These are phyloP conservation scores for Ogataea trehalophila DNA, from an alignment of 805 yeast species.

Conservation along the genomic window DNA sequence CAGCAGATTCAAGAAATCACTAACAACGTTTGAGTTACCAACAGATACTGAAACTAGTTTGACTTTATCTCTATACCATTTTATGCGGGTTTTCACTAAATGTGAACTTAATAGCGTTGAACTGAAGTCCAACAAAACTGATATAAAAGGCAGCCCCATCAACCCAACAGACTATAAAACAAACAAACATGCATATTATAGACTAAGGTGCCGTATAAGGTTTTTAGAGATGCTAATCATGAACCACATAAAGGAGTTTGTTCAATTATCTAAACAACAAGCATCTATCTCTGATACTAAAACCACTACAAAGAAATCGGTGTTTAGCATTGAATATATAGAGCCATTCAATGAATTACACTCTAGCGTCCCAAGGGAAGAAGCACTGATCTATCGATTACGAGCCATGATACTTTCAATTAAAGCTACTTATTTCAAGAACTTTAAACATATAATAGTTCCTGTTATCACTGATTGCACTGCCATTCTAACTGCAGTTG, in stretches of 20 bases:
- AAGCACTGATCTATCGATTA: constrained; percentile 9
- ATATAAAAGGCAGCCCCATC: background rate
- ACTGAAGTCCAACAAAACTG: background rate
- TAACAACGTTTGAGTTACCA: constrained; percentile 1
- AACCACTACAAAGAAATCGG: background rate
- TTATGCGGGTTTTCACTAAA: constrained; percentile 7
- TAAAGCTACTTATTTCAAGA: constrained; percentile 14
- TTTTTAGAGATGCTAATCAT: constrained; percentile 18
- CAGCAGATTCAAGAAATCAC: background rate
- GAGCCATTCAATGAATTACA: constrained; percentile 2
- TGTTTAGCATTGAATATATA: background rate
- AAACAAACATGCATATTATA: constrained; percentile 7
- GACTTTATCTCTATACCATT: constrained; percentile 7
- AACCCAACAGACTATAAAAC: constrained; percentile 3
- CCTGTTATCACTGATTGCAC: constrained; percentile 21
- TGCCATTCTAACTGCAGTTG: constrained; percentile 11
- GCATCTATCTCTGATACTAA: no score
- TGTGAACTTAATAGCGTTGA: constrained; percentile 1
- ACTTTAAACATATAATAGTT: constrained; percentile 10
- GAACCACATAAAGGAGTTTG: constrained; percentile 4
- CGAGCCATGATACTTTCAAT: constrained; percentile 7
- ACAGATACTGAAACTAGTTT: background rate
- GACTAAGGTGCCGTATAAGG: constrained; percentile 11
- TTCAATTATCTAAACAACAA: no score
- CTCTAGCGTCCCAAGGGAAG: constrained; percentile 7